phyloP scores from a whole-genome alignment of 108 stramenopile genomes.

The Parietichytrium sp. region DNA sequence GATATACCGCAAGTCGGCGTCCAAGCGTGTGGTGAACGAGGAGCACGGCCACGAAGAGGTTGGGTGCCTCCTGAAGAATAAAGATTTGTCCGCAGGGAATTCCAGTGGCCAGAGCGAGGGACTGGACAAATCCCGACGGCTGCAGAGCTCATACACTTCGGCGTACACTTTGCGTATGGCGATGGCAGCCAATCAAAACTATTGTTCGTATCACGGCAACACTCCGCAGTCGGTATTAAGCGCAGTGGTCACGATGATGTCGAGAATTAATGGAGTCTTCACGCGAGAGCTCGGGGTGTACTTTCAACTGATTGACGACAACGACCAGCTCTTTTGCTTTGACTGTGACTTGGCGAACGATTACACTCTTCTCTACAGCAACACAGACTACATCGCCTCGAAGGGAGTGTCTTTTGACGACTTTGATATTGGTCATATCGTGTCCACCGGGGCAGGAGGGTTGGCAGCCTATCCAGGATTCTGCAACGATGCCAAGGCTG shows the following conservation, averaged over 20 bases:
- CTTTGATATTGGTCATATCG: constrained; percentile 10
- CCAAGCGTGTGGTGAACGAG: too few species aligned
- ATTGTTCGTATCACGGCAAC: background rate
- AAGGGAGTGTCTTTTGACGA: background rate
- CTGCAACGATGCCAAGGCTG: background rate
- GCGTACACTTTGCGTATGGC: constrained; percentile 19
- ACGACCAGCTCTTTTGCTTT: constrained; percentile 4
- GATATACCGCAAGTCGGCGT: constrained; percentile 20
- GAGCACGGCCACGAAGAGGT: background rate
- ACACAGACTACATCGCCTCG: background rate
- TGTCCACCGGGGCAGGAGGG: constrained; percentile 22
- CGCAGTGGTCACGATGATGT: background rate
- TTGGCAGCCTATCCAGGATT: background rate
- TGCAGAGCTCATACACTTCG: background rate
- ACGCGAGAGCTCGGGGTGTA: constrained; percentile 30
- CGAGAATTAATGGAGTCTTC: constrained; percentile 3
- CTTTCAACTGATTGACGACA: background rate
- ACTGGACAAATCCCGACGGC: background rate
- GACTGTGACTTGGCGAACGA: background rate
- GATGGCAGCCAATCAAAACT: background rate
- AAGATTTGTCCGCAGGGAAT: background rate
- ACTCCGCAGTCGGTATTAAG: background rate
- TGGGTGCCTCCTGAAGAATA: too few species aligned
- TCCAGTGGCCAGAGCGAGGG: background rate
- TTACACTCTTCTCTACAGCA: background rate